Evolutionary conservation across 1,139 yeast genomes (phyloP).

Genomic region (Sugiyamaella neomexicana): DNA sequence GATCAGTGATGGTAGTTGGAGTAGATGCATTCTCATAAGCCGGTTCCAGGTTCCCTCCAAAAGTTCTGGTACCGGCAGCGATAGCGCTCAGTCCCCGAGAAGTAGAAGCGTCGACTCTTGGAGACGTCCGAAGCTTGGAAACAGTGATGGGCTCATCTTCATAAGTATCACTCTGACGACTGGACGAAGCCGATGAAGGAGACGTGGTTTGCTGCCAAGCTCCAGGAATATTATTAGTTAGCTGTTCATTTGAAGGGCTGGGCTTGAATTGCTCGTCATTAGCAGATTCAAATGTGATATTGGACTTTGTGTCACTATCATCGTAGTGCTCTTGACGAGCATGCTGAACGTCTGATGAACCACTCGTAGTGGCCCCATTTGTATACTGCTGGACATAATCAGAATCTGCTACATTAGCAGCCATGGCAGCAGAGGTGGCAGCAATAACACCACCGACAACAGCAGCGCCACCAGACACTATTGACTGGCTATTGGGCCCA

Average conservation of each 20-base stretch:
- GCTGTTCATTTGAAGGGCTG: slow-evolving; percentile 7
- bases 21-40: slow-evolving; percentile 10
- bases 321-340: slow-evolving; percentile 7
- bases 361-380: background rate
- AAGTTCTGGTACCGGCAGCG: slow-evolving; percentile 22
- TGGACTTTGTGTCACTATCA: slow-evolving; percentile 22
- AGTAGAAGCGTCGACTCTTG: background rate
- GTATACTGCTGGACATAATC: background rate
- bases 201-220: slow-evolving; percentile 26
- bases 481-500: slow-evolving; percentile 1
- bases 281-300: slow-evolving; percentile 27
- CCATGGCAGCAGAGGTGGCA: background rate
- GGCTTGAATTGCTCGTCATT: slow-evolving; percentile 20
- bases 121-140: slow-evolving; percentile 12
- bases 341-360: background rate
- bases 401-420: background rate
- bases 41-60: slow-evolving; percentile 13
- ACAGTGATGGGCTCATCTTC: slow-evolving; percentile 15
- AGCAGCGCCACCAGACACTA: background rate
- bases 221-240: slow-evolving; percentile 27
- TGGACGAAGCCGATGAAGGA: slow-evolving; percentile 12
- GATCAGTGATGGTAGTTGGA: slow-evolving; percentile 8
- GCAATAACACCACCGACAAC: background rate
- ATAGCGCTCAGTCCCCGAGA: slow-evolving; percentile 17
- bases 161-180: slow-evolving; percentile 5